These are phyloP conservation scores for Leishmania tropica DNA, from an alignment of 208 protist genomes.

Conservation along the genomic window DNA sequence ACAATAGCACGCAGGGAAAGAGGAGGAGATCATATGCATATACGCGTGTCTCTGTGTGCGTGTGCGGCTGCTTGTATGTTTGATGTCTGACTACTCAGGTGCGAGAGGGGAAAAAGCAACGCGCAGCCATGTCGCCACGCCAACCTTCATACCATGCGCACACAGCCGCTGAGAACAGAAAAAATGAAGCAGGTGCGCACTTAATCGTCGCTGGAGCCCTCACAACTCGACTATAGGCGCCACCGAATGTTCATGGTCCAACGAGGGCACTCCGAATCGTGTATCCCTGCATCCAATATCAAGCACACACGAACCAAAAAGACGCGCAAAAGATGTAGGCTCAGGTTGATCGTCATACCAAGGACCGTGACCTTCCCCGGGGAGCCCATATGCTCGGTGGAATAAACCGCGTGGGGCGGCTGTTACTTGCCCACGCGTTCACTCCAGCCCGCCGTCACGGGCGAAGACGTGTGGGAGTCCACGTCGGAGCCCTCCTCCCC, in stretches of 20 bases:
- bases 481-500: slow-evolving; percentile 17
- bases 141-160: background rate
- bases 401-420: background rate
- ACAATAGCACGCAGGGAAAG: background rate
- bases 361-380: no score
- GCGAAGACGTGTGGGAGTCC: slow-evolving; percentile 15
- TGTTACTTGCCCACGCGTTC: slow-evolving; percentile 1
- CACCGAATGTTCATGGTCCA: background rate
- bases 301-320: background rate
- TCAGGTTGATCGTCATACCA: background rate
- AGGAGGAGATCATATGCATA: background rate
- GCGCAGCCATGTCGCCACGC: background rate
- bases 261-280: background rate
- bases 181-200: no score
- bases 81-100: background rate
- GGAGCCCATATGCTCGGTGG: background rate
- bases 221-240: background rate
- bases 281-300: background rate
- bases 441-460: background rate
- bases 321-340: background rate
- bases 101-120: background rate
- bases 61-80: background rate
- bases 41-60: no score
- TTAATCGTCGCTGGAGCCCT: background rate
- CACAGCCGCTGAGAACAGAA: background rate